Conservation (phyloP, 306 rosid genomes). For the Pyrus betulifolia region DNA sequence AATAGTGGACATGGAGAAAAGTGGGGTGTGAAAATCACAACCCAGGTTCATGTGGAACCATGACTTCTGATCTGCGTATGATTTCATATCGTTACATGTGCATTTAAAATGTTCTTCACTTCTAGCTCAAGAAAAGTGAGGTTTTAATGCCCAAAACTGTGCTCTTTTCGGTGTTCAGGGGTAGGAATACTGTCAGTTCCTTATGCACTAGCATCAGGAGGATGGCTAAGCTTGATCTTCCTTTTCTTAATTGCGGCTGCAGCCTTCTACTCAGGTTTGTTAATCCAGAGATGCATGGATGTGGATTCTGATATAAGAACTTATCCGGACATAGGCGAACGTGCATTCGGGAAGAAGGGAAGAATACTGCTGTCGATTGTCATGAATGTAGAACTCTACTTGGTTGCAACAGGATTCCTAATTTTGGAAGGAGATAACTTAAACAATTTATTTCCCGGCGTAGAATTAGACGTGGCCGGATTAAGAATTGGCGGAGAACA, state of each 20-base stretch:
- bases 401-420: conserved; percentile 67
- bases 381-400: conserved; percentile 66
- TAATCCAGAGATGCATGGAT: conserved; percentile 76
- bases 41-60: background rate
- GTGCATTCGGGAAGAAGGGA: conserved; percentile 68
- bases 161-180: conserved; percentile 33
- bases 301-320: conserved; percentile 39
- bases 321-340: conserved; percentile 70
- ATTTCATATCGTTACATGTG: background rate
- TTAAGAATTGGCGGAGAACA: conserved; percentile 34
- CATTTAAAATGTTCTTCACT: background rate
- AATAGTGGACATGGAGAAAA: no score
- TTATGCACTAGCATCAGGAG: conserved; percentile 77
- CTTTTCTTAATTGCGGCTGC: conserved; percentile 37
- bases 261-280: conserved; percentile 53
- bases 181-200: conserved; percentile 77
- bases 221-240: conserved; percentile 65
- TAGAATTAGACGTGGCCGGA: conserved; percentile 31
- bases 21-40: no score
- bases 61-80: no score
- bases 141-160: background rate
- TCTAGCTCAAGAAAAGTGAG: background rate
- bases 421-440: conserved; percentile 84
- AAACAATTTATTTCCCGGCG: conserved; percentile 36
- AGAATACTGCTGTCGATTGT: conserved; percentile 36